Evolutionary conservation across 192 early-diverging fungal genomes (phyloP).

Genomic region (Diversispora epigaea): DNA sequence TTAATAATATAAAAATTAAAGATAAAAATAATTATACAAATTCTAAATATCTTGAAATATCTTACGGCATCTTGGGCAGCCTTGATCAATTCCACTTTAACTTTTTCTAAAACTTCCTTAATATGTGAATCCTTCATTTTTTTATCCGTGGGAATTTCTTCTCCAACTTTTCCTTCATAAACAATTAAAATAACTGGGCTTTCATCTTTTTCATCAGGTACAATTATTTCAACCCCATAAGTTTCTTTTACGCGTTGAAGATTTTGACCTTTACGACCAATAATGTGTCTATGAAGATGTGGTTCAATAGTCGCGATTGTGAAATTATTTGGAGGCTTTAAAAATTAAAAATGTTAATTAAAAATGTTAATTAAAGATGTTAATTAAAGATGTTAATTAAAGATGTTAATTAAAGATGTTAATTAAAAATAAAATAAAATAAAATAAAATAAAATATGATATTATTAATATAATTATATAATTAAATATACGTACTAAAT

Average conservation of each 20-base stretch:
- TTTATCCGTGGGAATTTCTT: constrained; percentile 35
- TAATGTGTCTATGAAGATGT: constrained; percentile 70
- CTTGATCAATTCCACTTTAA: constrained; percentile 69
- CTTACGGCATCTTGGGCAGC: constrained; percentile 55
- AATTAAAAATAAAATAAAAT: background rate
- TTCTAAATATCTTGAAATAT: background rate
- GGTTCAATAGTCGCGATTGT: constrained; percentile 73
- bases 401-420: too few species aligned
- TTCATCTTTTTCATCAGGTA: constrained; percentile 67
- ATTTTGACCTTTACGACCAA: constrained; percentile 62
- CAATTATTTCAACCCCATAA: constrained; percentile 73
- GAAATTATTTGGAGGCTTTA: constrained; percentile 55
- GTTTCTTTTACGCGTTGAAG: constrained; percentile 63
- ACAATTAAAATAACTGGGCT: constrained; percentile 78
- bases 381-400: too few species aligned
- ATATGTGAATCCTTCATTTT: constrained; percentile 44
- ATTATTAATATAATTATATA: too few species aligned
- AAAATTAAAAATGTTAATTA: too few species aligned
- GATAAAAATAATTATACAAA: too few species aligned
- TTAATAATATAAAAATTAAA: background rate
- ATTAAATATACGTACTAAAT: constrained; percentile 48
- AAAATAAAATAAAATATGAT: background rate
- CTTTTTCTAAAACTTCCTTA: constrained; percentile 52
- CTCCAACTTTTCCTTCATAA: constrained; percentile 60
- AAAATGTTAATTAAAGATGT: too few species aligned